phyloP scores from a whole-genome alignment of 1,139 yeast genomes.

The Debaryomyces psychrophilus region DNA sequence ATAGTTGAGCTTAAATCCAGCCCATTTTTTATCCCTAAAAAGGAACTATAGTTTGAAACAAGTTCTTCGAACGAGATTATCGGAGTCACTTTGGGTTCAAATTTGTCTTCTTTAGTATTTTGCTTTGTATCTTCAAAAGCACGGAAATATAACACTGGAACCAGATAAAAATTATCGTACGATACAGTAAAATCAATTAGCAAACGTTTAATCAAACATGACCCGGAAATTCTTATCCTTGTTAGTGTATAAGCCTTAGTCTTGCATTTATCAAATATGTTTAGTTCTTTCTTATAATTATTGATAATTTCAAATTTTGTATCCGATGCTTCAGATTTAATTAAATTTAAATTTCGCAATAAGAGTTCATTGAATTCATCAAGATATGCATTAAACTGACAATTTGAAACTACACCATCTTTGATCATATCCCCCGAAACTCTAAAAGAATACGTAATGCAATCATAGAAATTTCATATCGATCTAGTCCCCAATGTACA shows the following conservation, averaged over 20 bases:
- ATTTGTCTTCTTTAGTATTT: neutral
- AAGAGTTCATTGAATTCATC: conserved; percentile 18
- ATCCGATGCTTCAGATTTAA: neutral
- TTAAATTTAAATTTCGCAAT: conserved; percentile 8
- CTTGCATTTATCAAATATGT: conserved; percentile 8
- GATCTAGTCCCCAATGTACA: conserved; percentile 1
- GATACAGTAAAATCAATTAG: conserved; percentile 29
- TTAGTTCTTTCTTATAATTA: conserved; percentile 16
- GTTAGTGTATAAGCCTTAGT: neutral
- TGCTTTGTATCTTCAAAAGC: conserved; percentile 9
- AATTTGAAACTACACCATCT: conserved; percentile 17
- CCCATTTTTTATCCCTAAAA: conserved; percentile 5
- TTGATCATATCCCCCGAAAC: neutral
- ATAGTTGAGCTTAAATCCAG: neutral
- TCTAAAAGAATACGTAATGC: neutral
- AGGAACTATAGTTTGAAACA: neutral
- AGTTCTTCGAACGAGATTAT: conserved; percentile 4
- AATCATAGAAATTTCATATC: neutral
- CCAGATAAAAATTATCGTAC: conserved; percentile 34
- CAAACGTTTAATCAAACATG: neutral
- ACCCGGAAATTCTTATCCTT: neutral
- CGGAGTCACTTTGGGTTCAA: neutral
- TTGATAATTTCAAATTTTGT: conserved; percentile 12
- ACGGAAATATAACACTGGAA: conserved; percentile 37
- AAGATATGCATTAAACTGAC: conserved; percentile 20